Evolutionary conservation across 176 grass and related monocot species (phyloP).

Genomic region (Triticum urartu): DNA sequence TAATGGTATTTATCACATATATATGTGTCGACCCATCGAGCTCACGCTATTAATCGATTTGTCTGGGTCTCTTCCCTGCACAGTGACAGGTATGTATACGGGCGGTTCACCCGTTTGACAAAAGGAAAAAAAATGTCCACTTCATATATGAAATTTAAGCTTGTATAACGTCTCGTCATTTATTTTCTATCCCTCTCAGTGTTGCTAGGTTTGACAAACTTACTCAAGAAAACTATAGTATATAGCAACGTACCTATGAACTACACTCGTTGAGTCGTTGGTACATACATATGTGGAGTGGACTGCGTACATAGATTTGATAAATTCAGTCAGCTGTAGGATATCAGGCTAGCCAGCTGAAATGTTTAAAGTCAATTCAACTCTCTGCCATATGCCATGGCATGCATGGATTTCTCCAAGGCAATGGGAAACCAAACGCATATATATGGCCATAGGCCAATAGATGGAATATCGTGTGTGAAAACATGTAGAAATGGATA

Average conservation of each 20-base stretch:
- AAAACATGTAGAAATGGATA: conserved; percentile 29
- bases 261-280: background rate
- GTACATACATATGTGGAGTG: background rate
- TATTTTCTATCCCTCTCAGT: conserved; percentile 19
- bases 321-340: conserved; percentile 1
- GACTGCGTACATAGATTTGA: background rate
- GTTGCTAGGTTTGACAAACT: conserved; percentile 33
- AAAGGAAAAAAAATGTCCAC: background rate
- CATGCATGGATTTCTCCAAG: conserved; percentile 18
- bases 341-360: background rate
- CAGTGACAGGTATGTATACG: background rate
- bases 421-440: conserved; percentile 29
- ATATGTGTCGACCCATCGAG: background rate
- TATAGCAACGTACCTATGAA: background rate
- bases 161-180: conserved; percentile 26
- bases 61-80: conserved; percentile 13
- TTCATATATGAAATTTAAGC: conserved; percentile 8
- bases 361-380: conserved; percentile 46
- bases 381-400: background rate
- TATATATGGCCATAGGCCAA: too few species aligned
- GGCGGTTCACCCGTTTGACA: conserved; percentile 42
- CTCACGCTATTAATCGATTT: conserved; percentile 21
- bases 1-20: background rate
- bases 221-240: conserved; percentile 1
- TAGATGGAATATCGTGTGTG: background rate